Conservation (phyloP, 305 asterid genomes). For the Plantago rigida region DNA sequence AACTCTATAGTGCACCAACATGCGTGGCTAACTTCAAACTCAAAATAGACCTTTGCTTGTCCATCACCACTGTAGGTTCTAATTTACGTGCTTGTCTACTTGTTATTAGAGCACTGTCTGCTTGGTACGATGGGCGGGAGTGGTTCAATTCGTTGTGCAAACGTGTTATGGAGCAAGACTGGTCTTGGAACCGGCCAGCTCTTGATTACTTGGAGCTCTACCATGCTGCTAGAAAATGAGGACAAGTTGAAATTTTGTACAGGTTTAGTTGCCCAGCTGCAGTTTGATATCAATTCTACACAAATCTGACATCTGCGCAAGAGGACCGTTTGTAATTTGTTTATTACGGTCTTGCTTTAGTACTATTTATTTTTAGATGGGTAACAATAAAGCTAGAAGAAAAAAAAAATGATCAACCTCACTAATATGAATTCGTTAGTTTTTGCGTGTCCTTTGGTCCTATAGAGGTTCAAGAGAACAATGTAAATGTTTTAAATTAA, state of each 20-base stretch:
- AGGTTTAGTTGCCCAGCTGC: constrained; percentile 33
- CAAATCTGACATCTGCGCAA: constrained; percentile 1
- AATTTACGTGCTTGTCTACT: not conserved
- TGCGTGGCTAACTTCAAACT: too few species aligned
- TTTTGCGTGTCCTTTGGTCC: too few species aligned
- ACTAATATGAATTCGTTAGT: constrained; percentile 5
- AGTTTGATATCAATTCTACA: constrained; percentile 15
- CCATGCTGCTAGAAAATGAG: constrained; percentile 75
- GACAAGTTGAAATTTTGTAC: constrained; percentile 32
- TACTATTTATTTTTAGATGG: not conserved
- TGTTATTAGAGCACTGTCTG: constrained; percentile 63
- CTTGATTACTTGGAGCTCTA: constrained; percentile 96
- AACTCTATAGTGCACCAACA: too few species aligned
- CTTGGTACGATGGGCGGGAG: constrained; percentile 78
- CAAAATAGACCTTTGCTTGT: too few species aligned
- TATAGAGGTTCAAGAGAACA: too few species aligned
- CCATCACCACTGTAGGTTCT: too few species aligned
- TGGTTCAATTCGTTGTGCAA: constrained; percentile 79
- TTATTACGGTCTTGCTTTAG: not conserved
- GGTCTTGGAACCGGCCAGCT: constrained; percentile 99
- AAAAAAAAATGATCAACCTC: not conserved
- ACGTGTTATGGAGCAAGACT: constrained; percentile 93
- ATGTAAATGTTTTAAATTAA: too few species aligned
- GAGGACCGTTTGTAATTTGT: constrained; percentile 1
- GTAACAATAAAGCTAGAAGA: not conserved